Conservation (phyloP, 1,284 basidiomycete species). For the Ceratobasidium sp. region DNA sequence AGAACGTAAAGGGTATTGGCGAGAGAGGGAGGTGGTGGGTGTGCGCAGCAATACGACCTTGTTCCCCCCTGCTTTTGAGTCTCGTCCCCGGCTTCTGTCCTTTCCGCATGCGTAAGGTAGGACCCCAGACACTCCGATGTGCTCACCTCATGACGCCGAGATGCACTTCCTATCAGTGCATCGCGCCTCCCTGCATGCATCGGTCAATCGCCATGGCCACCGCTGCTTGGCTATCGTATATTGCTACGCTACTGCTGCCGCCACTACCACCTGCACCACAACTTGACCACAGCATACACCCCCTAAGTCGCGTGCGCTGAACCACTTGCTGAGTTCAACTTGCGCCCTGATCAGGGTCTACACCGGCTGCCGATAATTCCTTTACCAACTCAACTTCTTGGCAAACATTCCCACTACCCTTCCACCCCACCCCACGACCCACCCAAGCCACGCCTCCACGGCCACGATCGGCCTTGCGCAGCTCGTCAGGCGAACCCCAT, state of each 20-base stretch:
- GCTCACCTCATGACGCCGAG: constrained; percentile 41
- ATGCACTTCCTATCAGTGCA: background rate
- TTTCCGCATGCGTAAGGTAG: constrained; percentile 21
- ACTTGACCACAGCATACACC: background rate
- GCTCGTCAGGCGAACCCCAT: constrained; percentile 11
- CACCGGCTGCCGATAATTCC: constrained; percentile 34
- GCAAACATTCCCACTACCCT: constrained; percentile 44
- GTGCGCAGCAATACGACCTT: background rate
- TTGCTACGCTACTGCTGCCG: background rate
- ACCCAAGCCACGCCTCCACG: constrained; percentile 10
- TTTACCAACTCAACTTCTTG: constrained; percentile 28
- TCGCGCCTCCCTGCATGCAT: background rate
- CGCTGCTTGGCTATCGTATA: background rate
- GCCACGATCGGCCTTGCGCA: constrained; percentile 37
- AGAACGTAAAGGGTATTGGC: background rate
- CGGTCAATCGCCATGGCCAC: constrained; percentile 18
- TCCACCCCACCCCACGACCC: constrained; percentile 19
- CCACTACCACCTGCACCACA: background rate
- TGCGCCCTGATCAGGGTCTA: constrained; percentile 29
- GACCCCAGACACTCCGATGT: constrained; percentile 32
- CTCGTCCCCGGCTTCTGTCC: constrained; percentile 32
- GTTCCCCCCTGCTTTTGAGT: constrained; percentile 29
- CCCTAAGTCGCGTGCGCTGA: background rate
- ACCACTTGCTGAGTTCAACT: background rate
- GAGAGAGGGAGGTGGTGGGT: constrained; percentile 10